Percentiles rank a stretch among this genome's conserved stretches.
These are phyloP conservation scores for Vanderwaltozyma verrucispora DNA, from an alignment of 805 yeast genomes.

Conservation along the genomic window DNA sequence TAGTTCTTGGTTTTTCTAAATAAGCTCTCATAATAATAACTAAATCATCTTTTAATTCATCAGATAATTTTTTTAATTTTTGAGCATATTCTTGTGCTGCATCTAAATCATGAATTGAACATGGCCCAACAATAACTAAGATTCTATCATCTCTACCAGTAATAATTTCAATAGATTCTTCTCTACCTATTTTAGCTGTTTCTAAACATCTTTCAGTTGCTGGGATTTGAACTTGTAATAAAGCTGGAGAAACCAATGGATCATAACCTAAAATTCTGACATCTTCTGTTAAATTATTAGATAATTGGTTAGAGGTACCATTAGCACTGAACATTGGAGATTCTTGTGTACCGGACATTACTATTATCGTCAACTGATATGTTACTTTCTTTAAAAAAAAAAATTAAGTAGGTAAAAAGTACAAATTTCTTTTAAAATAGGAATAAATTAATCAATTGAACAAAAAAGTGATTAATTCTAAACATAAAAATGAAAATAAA, in stretches of 20 bases:
- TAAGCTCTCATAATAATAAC: slow-evolving; percentile 94
- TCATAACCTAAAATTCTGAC: slow-evolving; percentile 83
- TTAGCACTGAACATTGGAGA: slow-evolving; percentile 29
- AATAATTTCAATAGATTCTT: slow-evolving; percentile 59
- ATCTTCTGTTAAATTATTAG: slow-evolving; percentile 36
- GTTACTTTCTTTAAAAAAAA: too few species aligned
- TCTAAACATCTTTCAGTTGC: slow-evolving; percentile 48
- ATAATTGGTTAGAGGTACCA: slow-evolving; percentile 7
- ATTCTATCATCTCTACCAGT: slow-evolving; percentile 74
- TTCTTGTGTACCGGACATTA: slow-evolving; percentile 8
- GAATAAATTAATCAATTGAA: too few species aligned
- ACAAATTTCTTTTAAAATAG: too few species aligned
- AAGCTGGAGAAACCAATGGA: slow-evolving; percentile 91
- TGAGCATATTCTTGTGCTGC: slow-evolving; percentile 87
- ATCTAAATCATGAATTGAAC: slow-evolving; percentile 89
- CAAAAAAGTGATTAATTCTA: too few species aligned
- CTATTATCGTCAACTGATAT: too few species aligned
- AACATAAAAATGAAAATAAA: too few species aligned
- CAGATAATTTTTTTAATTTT: slow-evolving; percentile 47
- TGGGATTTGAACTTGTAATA: slow-evolving; percentile 78
- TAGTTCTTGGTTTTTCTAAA: slow-evolving; percentile 95
- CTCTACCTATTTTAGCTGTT: slow-evolving; percentile 66
- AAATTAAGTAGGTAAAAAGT: too few species aligned
- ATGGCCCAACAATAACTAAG: slow-evolving; percentile 86
- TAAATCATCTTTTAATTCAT: slow-evolving; percentile 61